phyloP scores from a whole-genome alignment of 306 rosid species.

The Parietaria judaica region DNA sequence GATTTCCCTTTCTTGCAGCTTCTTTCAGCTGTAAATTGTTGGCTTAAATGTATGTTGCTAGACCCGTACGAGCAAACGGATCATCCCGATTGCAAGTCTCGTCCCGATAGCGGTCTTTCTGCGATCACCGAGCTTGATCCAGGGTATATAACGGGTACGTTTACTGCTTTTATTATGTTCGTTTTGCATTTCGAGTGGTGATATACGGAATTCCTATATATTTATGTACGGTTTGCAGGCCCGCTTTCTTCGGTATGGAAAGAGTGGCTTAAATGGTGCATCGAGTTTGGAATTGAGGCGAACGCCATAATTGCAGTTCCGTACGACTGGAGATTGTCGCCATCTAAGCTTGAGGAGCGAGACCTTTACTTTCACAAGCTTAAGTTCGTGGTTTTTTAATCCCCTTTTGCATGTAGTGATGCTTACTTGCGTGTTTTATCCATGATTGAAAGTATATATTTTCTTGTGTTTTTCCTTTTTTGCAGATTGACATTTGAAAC shows the following conservation, averaged over 20 bases:
- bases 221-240: constrained; percentile 36
- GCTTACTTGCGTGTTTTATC: constrained; percentile 11
- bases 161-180: background rate
- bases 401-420: constrained; percentile 1
- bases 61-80: constrained; percentile 94
- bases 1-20: constrained; percentile 38
- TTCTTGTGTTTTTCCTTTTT: constrained; percentile 13
- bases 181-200: constrained; percentile 2
- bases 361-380: constrained; percentile 97
- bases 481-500: constrained; percentile 92
- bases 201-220: constrained; percentile 2
- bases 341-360: constrained; percentile 87
- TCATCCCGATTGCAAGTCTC: constrained; percentile 87
- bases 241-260: constrained; percentile 98
- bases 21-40: constrained; percentile 93
- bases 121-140: constrained; percentile 98
- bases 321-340: constrained; percentile 94
- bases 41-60: constrained; percentile 90
- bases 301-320: constrained; percentile 95
- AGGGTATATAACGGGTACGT: constrained; percentile 82
- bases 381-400: constrained; percentile 45
- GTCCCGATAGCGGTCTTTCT: constrained; percentile 97
- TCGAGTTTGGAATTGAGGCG: constrained; percentile 95
- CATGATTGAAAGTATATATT: constrained; percentile 11
- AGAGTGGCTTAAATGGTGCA: constrained; percentile 98